Percentiles rank a stretch among this genome's conserved stretches.
Conservation (phyloP, 164 flowering plant species). For the Brasenia schreberi region DNA sequence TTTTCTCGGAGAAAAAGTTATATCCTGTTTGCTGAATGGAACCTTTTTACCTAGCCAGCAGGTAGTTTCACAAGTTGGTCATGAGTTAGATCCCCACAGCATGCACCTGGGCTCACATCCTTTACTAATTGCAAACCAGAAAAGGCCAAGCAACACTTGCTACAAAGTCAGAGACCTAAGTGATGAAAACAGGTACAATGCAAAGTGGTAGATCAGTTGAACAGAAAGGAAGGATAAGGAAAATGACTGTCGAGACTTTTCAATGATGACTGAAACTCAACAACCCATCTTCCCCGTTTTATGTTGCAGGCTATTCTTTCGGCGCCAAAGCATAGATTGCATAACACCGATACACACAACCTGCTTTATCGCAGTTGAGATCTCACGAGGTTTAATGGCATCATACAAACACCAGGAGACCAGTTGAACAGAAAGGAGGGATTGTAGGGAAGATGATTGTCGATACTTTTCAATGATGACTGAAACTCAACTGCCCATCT, state of each 20-base stretch:
- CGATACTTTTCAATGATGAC: not conserved
- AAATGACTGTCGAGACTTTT: not conserved
- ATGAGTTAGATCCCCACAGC: too few relatives aligned
- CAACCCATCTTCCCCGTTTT: not conserved
- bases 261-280: not conserved
- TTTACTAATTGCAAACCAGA: too few relatives aligned
- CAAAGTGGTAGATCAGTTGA: too few relatives aligned
- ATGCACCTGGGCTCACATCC: too few relatives aligned
- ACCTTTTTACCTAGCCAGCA: too few relatives aligned
- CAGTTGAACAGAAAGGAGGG: not conserved
- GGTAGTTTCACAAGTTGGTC: too few relatives aligned
- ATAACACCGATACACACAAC: not conserved
- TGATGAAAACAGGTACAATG: too few relatives aligned
- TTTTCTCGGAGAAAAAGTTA: too few relatives aligned
- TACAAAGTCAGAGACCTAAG: too few relatives aligned
- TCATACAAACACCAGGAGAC: too few relatives aligned
- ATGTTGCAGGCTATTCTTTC: not conserved
- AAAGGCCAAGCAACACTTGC: too few relatives aligned
- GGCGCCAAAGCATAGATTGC: not conserved
- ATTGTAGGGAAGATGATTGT: not conserved
- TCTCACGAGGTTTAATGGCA: not conserved
- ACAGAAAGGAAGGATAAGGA: not conserved
- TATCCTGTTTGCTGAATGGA: too few relatives aligned
- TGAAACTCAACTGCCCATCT: not conserved
- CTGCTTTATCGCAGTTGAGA: not conserved